Percentiles rank a stretch among this genome's conserved stretches.
These are phyloP conservation scores for Rhodotorula sp. DNA, from an alignment of 1,284 basidiomycete genomes.

Conservation along the genomic window DNA sequence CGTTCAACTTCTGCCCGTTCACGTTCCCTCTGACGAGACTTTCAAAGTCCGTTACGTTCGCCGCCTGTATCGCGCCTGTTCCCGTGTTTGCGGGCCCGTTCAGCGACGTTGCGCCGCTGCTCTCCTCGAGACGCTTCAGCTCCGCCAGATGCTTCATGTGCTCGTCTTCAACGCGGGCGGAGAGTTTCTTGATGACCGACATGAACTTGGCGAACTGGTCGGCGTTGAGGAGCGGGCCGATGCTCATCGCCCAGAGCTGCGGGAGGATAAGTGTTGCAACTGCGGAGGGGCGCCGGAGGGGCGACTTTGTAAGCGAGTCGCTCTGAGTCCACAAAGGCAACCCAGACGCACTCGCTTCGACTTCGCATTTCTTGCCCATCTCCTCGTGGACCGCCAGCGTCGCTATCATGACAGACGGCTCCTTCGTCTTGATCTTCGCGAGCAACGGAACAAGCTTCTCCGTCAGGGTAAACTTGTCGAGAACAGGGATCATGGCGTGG, in stretches of 20 bases:
- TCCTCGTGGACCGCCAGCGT: conserved; percentile 92
- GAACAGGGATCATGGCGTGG: conserved; percentile 83
- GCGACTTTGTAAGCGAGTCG: background rate
- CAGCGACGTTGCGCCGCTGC: conserved; percentile 37
- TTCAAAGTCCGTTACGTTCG: conserved; percentile 44
- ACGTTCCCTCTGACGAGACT: conserved; percentile 40
- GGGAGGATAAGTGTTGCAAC: conserved; percentile 87
- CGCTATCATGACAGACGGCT: conserved; percentile 89
- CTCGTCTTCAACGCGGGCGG: conserved; percentile 78
- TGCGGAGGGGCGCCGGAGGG: background rate
- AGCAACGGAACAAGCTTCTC: conserved; percentile 92
- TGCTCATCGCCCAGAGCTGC: conserved; percentile 93
- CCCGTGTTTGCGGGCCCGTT: conserved; percentile 52
- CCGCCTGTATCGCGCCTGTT: conserved; percentile 9
- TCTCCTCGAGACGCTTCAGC: conserved; percentile 75
- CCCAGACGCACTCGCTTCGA: conserved; percentile 64
- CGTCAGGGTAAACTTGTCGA: conserved; percentile 90
- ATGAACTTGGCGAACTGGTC: conserved; percentile 68
- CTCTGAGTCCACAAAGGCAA: no score
- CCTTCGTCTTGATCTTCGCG: conserved; percentile 92
- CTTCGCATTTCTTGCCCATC: conserved; percentile 92
- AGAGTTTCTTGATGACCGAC: conserved; percentile 52
- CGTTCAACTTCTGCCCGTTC: conserved; percentile 18
- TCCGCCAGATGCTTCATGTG: conserved; percentile 79
- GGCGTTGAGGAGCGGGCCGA: conserved; percentile 86